phyloP scores from a whole-genome alignment of 331 rosid genomes.

The Pyracantha coccinea region DNA sequence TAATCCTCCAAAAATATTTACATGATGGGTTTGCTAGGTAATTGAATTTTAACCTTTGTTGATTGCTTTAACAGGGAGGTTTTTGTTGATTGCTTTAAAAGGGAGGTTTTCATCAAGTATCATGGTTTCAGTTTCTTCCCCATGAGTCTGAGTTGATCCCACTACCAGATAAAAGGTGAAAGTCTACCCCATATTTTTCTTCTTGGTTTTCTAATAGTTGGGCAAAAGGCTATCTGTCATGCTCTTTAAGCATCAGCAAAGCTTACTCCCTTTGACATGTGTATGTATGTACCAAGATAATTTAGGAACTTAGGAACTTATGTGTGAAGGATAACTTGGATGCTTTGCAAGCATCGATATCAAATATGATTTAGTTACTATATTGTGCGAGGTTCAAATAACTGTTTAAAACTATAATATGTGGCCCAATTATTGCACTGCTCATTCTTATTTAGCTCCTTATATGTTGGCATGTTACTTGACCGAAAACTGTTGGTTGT shows the following conservation, averaged over 20 bases:
- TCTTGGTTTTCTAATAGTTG: neutral
- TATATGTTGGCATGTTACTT: slow-evolving; percentile 6
- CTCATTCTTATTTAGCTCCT: neutral
- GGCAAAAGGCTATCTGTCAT: neutral
- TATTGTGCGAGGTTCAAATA: neutral
- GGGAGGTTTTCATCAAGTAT: slow-evolving; percentile 83
- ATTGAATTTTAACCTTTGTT: neutral
- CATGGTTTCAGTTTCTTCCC: slow-evolving; percentile 95
- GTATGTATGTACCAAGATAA: neutral
- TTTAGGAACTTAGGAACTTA: neutral
- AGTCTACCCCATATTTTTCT: neutral
- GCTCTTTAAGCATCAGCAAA: slow-evolving; percentile 4
- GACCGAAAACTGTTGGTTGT: slow-evolving; percentile 8
- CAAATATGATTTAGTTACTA: neutral
- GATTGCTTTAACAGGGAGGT: slow-evolving; percentile 24
- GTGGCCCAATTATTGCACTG: neutral
- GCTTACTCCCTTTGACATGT: slow-evolving; percentile 5
- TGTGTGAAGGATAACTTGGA: neutral
- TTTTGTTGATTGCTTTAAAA: too few species aligned
- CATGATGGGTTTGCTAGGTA: neutral
- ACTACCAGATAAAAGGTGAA: slow-evolving; percentile 72
- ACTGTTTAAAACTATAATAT: neutral
- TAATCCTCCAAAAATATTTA: neutral
- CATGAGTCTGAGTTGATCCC: slow-evolving; percentile 73
- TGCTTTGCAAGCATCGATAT: neutral